A percentile compares a stretch with the other conserved stretches of the same genome.
phyloP scores from a whole-genome alignment of 306 rosid genomes.

The Senna siamea region DNA sequence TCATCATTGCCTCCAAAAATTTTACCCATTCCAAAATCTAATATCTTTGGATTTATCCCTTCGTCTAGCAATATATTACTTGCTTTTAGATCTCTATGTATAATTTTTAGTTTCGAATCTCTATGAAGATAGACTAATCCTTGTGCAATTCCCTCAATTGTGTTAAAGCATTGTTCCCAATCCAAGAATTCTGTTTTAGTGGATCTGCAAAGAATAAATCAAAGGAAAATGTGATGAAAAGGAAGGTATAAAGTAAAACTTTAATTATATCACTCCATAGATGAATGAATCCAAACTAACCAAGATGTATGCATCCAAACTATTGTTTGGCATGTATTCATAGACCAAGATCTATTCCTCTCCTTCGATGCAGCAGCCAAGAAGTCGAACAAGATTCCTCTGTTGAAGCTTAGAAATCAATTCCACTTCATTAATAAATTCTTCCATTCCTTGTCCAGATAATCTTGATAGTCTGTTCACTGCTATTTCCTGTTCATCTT shows the following conservation, averaged over 20 bases:
- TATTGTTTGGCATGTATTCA: conserved; percentile 38
- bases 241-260: too few relatives aligned
- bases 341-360: conserved; percentile 35
- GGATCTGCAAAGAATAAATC: not conserved
- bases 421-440: conserved; percentile 33
- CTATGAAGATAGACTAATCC: not conserved
- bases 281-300: not conserved
- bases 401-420: conserved; percentile 42
- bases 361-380: conserved; percentile 33
- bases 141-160: not conserved
- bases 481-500: conserved; percentile 24
- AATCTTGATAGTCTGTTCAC: conserved; percentile 28
- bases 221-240: too few relatives aligned
- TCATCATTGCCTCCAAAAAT: not conserved
- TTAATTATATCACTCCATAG: too few relatives aligned
- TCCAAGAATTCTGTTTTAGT: not conserved
- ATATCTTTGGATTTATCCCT: not conserved
- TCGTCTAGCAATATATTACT: not conserved
- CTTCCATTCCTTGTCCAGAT: conserved; percentile 27
- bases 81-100: too few relatives aligned
- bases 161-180: not conserved
- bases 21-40: not conserved
- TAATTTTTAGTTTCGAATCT: not conserved
- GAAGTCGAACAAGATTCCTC: conserved; percentile 32
- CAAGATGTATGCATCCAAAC: conserved; percentile 33